phyloP scores from a whole-genome alignment of 345 rosid genomes.

The Eucalyptus pauciflora region DNA sequence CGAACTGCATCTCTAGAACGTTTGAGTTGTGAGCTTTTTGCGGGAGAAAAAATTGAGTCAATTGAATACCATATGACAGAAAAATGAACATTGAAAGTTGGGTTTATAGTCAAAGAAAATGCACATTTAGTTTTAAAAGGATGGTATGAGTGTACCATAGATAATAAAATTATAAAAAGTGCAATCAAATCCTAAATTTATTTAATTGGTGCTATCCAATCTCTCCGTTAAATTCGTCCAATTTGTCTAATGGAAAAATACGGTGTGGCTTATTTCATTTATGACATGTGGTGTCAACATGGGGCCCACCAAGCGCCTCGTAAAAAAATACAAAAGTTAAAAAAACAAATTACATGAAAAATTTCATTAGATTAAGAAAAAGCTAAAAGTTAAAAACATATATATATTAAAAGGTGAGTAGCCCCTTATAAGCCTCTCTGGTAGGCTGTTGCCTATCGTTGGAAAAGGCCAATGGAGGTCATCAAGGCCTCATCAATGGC shows the following conservation, averaged over 20 bases:
- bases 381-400: neutral
- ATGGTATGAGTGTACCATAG: neutral
- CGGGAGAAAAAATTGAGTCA: neutral
- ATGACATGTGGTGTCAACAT: neutral
- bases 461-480: neutral
- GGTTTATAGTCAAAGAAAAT: neutral
- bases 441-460: neutral
- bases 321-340: neutral
- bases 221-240: neutral
- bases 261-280: neutral
- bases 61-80: neutral
- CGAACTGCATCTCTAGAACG: neutral
- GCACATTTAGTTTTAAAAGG: neutral
- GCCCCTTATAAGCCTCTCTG: neutral
- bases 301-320: neutral
- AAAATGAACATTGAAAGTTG: neutral
- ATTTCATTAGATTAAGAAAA: neutral
- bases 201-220: neutral
- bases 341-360: neutral
- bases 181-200: neutral
- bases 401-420: neutral
- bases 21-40: rapidly evolving
- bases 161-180: neutral
- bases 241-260: neutral
- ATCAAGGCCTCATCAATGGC: neutral